Conservation (phyloP, 2,329 filamentous ascomycete species). For the Lachnellula hyalina region DNA sequence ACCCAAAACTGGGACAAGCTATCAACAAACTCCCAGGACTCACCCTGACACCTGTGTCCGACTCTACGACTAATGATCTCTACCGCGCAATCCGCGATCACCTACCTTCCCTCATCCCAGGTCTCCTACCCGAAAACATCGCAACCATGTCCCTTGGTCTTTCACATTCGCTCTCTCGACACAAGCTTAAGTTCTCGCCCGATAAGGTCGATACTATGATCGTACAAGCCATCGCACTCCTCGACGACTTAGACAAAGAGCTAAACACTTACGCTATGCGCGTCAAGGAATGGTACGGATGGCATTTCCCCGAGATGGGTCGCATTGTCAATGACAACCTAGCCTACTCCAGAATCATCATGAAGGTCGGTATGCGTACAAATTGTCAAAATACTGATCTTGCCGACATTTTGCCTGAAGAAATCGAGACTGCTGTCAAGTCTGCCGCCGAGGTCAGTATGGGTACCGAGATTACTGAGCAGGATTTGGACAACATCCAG, state of each 20-base stretch:
- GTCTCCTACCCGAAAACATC: slow-evolving; percentile 77
- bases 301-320: slow-evolving; percentile 98
- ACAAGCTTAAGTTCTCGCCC: slow-evolving; percentile 97
- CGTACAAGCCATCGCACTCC: slow-evolving; percentile 87
- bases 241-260: slow-evolving; percentile 98
- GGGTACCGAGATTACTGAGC: slow-evolving; percentile 92
- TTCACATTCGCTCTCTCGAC: slow-evolving; percentile 90
- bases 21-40: slow-evolving; percentile 90
- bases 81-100: slow-evolving; percentile 94
- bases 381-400: slow-evolving; percentile 74
- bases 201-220: slow-evolving; percentile 99
- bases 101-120: slow-evolving; percentile 83
- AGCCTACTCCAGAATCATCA: slow-evolving; percentile 83
- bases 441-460: slow-evolving; percentile 93
- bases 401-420: slow-evolving; percentile 86
- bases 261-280: slow-evolving; percentile 98
- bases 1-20: slow-evolving; percentile 84
- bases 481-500: slow-evolving; percentile 90
- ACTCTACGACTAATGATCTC: slow-evolving; percentile 77
- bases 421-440: slow-evolving; percentile 89
- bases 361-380: slow-evolving; percentile 83
- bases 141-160: slow-evolving; percentile 94
- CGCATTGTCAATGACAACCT: slow-evolving; percentile 97
- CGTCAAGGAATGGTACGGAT: slow-evolving; percentile 99
- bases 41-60: slow-evolving; percentile 76